Percentiles rank a stretch among this genome's conserved stretches.
Evolutionary conservation across 176 grass and related monocot species (phyloP).

Genomic region (Musa itinerans): DNA sequence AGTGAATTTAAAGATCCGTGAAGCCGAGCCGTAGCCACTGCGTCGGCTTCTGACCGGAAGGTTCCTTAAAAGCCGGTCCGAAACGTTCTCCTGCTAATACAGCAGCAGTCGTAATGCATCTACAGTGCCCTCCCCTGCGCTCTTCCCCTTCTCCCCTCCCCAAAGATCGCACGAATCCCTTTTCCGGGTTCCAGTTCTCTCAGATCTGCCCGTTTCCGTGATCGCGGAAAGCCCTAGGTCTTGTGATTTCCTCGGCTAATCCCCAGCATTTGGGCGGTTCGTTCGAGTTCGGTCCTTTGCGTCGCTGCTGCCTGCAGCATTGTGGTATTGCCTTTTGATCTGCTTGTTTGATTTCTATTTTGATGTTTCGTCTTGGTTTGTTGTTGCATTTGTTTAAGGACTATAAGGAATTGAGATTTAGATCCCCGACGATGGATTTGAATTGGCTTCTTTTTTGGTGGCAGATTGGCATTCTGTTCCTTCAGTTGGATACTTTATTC

Average conservation of each 20-base stretch:
- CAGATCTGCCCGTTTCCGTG: neutral
- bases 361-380: neutral
- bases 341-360: neutral
- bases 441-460: neutral
- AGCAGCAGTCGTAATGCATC: neutral
- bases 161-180: neutral
- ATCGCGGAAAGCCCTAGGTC: neutral
- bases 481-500: neutral
- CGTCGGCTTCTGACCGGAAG: neutral
- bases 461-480: neutral
- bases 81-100: neutral
- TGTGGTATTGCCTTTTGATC: neutral
- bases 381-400: neutral
- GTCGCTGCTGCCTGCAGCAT: neutral
- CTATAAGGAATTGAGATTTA: neutral
- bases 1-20: neutral
- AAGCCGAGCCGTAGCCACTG: neutral
- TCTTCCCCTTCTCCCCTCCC: neutral
- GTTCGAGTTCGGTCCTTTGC: neutral
- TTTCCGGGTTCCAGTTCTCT: neutral
- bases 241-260: neutral
- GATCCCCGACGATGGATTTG: neutral
- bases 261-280: neutral
- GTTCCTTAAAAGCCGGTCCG: conserved; percentile 10
- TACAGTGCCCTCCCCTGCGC: neutral